Evolutionary conservation across 306 rosid species (phyloP), one percentile per base, ranked within the genome.

Genomic region (Hippophae rhamnoides): DNA sequence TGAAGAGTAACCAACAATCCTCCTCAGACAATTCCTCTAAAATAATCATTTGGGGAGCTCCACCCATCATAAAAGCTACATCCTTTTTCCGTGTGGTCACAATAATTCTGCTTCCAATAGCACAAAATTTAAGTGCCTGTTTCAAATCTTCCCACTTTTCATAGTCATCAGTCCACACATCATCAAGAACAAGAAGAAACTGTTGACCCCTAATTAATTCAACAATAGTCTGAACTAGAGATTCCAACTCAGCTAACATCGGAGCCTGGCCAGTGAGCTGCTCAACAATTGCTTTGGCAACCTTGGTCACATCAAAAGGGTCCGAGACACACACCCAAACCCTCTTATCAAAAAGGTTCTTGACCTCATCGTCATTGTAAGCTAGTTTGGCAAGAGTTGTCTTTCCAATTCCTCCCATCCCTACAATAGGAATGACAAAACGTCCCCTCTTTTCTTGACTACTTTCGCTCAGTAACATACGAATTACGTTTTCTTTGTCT

Each of bases 61-160:
- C 10, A 41, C 74, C 68, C 49, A 69, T 40, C 69, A 62, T 69
- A 40, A 1, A 25, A 49, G 61, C 74, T 3, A 69, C 66, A 8
- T 13, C 26, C 13, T 56, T 7, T 8, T 42, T 56, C 6, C 64
- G 46, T 13, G 69, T 63, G 9, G 69, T 62, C 50, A 62, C 50
- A 48, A 62, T 49, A 42, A 62, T 18, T 42, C 12, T 51, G 10
- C 57, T 50, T 11, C 41, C 57, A 13, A 10, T 11, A 6, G 23
- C 41, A 51, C 57, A 38, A 10, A 27, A 18, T 47, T 47, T 6
- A 1, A 47, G 52, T 13, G 18, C n/a, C 23, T 13, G 47, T 13
- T 51, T 62, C 41, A 62, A 14, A n/a, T 2, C 14, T 6, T 51
- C 56, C 9, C 58, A 53, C 46, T 62, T 51, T 1, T 43, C 12